phyloP scores from a whole-genome alignment of 495 filamentous ascomycete species.

The Melanomma pulvis-pyrius region DNA sequence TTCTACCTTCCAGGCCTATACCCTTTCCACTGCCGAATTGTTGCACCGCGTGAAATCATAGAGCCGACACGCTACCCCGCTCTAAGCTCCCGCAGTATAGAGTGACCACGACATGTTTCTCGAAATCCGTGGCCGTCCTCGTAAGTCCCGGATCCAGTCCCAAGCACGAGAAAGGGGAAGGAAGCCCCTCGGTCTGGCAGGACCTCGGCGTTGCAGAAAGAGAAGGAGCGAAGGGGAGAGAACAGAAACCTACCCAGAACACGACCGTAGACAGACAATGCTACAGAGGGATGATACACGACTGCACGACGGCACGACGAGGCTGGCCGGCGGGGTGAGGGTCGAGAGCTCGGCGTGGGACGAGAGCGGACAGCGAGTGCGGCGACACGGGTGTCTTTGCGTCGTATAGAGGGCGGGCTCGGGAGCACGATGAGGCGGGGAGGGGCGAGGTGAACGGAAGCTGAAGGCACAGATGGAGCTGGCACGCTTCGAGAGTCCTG shows the following conservation, averaged over 20 bases:
- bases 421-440: conserved; percentile 1
- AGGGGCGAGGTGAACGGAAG: conserved; percentile 17
- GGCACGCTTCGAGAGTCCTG: conserved; percentile 36
- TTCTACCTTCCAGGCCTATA: neutral
- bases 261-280: neutral
- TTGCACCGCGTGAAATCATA: no score
- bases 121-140: neutral
- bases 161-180: neutral
- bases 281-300: neutral
- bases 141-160: neutral
- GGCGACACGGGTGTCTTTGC: conserved; percentile 43
- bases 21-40: neutral
- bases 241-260: conserved; percentile 4
- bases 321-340: conserved; percentile 2
- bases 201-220: neutral
- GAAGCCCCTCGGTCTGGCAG: neutral
- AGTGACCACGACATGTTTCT: neutral
- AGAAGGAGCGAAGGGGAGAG: neutral
- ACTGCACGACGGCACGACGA: no score
- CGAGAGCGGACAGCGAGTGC: conserved; percentile 10
- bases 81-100: neutral
- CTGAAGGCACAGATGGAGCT: conserved; percentile 30
- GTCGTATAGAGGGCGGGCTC: neutral
- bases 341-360: conserved; percentile 7
- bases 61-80: neutral